A percentile compares a stretch with the other conserved stretches of the same genome.
phyloP scores from a whole-genome alignment of 2,329 filamentous ascomycete genomes.

The Xylariaceae sp. region DNA sequence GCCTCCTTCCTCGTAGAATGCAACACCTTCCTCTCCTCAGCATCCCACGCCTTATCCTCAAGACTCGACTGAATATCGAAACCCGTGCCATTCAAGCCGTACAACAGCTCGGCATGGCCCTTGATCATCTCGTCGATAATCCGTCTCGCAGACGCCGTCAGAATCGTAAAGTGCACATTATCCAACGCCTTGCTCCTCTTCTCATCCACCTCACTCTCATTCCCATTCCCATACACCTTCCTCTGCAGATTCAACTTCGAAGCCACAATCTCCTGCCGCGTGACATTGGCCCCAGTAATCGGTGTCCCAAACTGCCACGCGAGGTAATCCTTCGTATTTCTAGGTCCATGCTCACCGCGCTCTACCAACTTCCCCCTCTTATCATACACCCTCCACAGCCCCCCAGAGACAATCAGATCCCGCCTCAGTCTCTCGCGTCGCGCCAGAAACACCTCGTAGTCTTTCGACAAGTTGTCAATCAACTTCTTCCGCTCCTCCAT shows the following conservation, averaged over 20 bases:
- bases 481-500: neutral
- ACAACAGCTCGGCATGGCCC: neutral
- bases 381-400: neutral
- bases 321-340: neutral
- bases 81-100: neutral
- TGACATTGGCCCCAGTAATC: too few species aligned
- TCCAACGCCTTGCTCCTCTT: neutral
- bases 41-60: neutral
- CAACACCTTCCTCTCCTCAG: neutral
- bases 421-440: neutral
- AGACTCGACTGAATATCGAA: neutral
- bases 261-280: neutral
- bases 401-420: neutral
- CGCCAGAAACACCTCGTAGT: neutral
- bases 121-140: slow-evolving; percentile 1
- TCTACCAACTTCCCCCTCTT: neutral
- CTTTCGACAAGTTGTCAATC: too few species aligned
- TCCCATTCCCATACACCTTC: neutral
- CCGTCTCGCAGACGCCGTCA: neutral
- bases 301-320: neutral
- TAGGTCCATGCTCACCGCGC: too few species aligned
- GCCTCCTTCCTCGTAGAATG: too few species aligned
- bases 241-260: neutral
- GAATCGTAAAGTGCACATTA: neutral
- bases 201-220: neutral